Percentiles rank a stretch among this genome's conserved stretches.
These are phyloP conservation scores for Gamarada debralockiae DNA, from an alignment of 495 filamentous ascomycete species.

Conservation along the genomic window DNA sequence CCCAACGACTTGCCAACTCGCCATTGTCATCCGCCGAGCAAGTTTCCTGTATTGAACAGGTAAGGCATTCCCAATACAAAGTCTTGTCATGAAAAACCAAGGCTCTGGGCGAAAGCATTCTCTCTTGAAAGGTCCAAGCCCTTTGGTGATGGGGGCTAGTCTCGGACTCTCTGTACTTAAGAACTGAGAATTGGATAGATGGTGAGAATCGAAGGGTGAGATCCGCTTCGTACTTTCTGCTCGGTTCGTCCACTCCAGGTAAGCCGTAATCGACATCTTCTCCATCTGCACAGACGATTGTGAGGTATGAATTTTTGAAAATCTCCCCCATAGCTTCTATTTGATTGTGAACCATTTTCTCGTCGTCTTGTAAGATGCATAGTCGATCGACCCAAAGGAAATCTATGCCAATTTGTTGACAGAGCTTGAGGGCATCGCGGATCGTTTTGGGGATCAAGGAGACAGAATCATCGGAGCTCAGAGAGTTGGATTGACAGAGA, in stretches of 20 bases:
- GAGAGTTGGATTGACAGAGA: constrained; percentile 1
- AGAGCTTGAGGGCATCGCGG: constrained; percentile 18
- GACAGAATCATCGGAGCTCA: constrained; percentile 1
- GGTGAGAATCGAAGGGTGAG: constrained; percentile 4
- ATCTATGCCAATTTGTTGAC: constrained; percentile 10
- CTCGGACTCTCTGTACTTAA: constrained; percentile 1
- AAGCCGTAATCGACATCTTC: constrained; percentile 1
- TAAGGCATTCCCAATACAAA: too few relatives aligned
- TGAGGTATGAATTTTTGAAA: constrained; percentile 4
- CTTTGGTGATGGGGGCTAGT: constrained; percentile 1
- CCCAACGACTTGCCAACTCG: too few relatives aligned
- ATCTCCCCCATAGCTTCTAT: neutral
- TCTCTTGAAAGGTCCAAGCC: constrained; percentile 2
- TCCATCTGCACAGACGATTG: constrained; percentile 1
- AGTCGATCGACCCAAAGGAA: constrained; percentile 30
- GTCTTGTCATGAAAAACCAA: too few relatives aligned
- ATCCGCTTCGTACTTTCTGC: neutral
- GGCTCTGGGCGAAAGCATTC: constrained; percentile 6
- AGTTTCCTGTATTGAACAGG: too few relatives aligned
- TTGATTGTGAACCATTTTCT: constrained; percentile 3
- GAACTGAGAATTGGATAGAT: constrained; percentile 1
- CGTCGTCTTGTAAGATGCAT: constrained; percentile 27
- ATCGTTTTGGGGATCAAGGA: constrained; percentile 22
- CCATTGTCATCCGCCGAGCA: too few relatives aligned
- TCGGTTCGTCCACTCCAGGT: neutral